Base-by-base conservation (phyloP, 768 basidiomycete species). In the Cystobasidium onofrii region DNA sequence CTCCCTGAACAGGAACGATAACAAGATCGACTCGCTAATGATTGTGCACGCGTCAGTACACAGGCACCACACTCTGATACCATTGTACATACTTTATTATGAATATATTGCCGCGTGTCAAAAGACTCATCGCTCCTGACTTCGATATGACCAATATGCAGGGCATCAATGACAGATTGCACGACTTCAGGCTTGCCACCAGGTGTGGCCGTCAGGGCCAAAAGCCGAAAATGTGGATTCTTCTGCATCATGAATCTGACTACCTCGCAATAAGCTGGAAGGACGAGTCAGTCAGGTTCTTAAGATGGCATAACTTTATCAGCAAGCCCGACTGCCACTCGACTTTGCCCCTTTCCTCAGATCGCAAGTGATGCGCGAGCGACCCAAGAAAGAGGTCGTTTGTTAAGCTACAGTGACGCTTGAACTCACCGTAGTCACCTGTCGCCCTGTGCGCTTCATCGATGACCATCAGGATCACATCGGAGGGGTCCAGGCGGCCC, bases 191-290 rank as follows among this genome's bases (percentile, higher is more conserved):
- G 87, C 54, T 86, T 89, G 75, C 88, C 83, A 52, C 93, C 95
- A 15, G 96, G 96, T 7, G 96, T 99, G 1, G 96, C 96, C 4
- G 92, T 98, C 25, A 99, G 85, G 1, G 96, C 96, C 25, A 99
- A 84, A 10, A 98, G 84, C 18, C 96, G 88, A 79, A 95, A 94
- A 81, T 93, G 86, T 6, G 92, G 92, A 78, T 98, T 97, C 81
- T 90, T 92, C 1, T 91, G 87, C 89, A 93, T 96, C 77, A 99
- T 84, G 77, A 85, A 91, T 9, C 93, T 89, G 44, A 98, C 84
- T 36, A 91, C 88, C 78, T 90, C 88, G 54, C 90, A 89, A 79
- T 98, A 98, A 2, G 94, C 74, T 73, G n/a, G n/a, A n/a, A n/a
- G n/a, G n/a, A n/a, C n/a, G n/a, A n/a, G n/a, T n/a, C n/a, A n/a